These are phyloP conservation scores for Hortaea werneckii DNA, from an alignment of 2,329 filamentous ascomycete genomes.

Conservation along the genomic window DNA sequence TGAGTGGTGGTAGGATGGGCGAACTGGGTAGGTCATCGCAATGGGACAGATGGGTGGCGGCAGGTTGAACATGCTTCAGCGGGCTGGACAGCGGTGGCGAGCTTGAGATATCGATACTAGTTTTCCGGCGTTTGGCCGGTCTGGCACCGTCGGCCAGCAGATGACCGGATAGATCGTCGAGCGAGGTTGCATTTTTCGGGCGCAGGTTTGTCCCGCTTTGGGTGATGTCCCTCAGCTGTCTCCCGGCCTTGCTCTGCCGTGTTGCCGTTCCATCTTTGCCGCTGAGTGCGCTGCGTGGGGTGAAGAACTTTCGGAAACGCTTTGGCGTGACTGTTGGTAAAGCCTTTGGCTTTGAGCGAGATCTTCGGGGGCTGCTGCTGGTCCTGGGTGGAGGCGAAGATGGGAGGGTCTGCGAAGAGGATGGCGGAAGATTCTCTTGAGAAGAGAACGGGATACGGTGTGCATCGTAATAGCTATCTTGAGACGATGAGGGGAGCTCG, in stretches of 20 bases:
- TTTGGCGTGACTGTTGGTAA: slow-evolving; percentile 42
- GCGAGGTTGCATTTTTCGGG: slow-evolving; percentile 1
- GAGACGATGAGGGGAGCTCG: slow-evolving; percentile 19
- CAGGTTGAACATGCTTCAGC: slow-evolving; percentile 28
- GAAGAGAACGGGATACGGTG: slow-evolving; percentile 14
- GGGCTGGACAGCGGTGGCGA: slow-evolving; percentile 43
- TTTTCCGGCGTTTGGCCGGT: slow-evolving; percentile 20
- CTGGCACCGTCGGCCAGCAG: slow-evolving; percentile 10
- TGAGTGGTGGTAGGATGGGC: slow-evolving; percentile 5
- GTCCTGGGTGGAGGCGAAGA: slow-evolving; percentile 16
- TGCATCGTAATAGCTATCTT: slow-evolving; percentile 23
- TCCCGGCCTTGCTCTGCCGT: slow-evolving; percentile 29
- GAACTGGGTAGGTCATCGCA: slow-evolving; percentile 12
- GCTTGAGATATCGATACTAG: slow-evolving; percentile 28
- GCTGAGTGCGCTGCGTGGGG: slow-evolving; percentile 30
- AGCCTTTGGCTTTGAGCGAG: slow-evolving; percentile 30
- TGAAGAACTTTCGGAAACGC: slow-evolving; percentile 43
- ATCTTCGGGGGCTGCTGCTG: slow-evolving; percentile 6
- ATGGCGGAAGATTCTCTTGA: slow-evolving; percentile 21
- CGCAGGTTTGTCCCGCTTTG: slow-evolving; percentile 34
- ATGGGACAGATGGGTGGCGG: slow-evolving; percentile 9
- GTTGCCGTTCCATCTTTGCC: slow-evolving; percentile 7
- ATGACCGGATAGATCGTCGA: slow-evolving; percentile 9
- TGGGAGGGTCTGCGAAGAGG: slow-evolving; percentile 19
- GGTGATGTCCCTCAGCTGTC: slow-evolving; percentile 42